Conservation (phyloP, 352 stramenopile species). For the Globisporangium spinosum region DNA sequence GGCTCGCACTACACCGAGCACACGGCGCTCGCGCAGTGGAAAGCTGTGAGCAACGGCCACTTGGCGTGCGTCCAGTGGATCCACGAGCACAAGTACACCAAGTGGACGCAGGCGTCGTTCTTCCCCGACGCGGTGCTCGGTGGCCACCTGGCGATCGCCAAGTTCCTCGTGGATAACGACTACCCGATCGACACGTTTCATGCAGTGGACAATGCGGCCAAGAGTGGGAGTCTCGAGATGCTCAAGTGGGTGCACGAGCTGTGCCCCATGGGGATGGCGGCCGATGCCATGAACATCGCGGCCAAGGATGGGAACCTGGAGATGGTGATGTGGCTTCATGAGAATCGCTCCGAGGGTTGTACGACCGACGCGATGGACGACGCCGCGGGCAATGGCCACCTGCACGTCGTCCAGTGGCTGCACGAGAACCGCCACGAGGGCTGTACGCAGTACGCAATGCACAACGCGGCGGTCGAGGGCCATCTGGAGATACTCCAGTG, state of each 20-base stretch:
- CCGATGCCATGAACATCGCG: conserved; percentile 20
- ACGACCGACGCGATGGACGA: conserved; percentile 26
- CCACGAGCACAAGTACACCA: conserved; percentile 8
- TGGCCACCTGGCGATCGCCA: conserved; percentile 13
- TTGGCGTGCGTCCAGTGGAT: conserved; percentile 13
- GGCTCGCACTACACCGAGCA: conserved; percentile 5
- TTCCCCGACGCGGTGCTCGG: conserved; percentile 13
- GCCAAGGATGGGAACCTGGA: conserved; percentile 16
- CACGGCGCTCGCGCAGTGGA: conserved; percentile 14
- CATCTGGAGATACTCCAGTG: conserved; percentile 22
- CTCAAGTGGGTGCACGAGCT: conserved; percentile 18
- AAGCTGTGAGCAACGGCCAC: conserved; percentile 15
- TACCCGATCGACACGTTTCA: conserved; percentile 15
- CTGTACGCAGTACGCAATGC: conserved; percentile 26
- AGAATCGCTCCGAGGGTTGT: conserved; percentile 22
- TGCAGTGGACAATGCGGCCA: conserved; percentile 13
- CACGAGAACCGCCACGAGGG: conserved; percentile 21
- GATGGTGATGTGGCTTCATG: conserved; percentile 19
- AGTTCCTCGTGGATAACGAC: conserved; percentile 17
- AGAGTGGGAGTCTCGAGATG: conserved; percentile 17
- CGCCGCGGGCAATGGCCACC: conserved; percentile 23
- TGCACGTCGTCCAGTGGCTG: conserved; percentile 27
- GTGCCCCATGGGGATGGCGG: conserved; percentile 13
- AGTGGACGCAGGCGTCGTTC: conserved; percentile 11
- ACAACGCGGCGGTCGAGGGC: conserved; percentile 22